phyloP scores from a whole-genome alignment of 306 rosid species.

The Cajanus cajan region DNA sequence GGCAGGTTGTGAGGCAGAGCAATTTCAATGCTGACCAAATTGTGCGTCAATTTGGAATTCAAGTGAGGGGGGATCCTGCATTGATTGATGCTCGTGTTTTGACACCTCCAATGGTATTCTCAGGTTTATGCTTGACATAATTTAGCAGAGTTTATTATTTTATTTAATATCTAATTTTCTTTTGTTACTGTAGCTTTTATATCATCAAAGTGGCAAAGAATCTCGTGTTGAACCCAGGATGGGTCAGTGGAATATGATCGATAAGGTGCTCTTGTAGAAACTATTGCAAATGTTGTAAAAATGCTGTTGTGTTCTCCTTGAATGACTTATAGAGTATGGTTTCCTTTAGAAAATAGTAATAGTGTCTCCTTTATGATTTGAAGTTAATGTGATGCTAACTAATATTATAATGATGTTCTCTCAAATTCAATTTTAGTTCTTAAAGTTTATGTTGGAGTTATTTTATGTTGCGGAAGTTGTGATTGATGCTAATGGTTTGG shows the following conservation, averaged over 20 bases:
- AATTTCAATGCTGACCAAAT: slow-evolving; percentile 17
- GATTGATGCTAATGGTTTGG: not conserved
- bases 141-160: not conserved
- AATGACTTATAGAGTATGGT: no score
- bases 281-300: no score
- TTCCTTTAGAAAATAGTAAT: not conserved
- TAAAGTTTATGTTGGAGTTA: not conserved
- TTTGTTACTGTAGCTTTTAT: slow-evolving; percentile 51
- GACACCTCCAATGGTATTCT: slow-evolving; percentile 58
- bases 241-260: slow-evolving; percentile 93
- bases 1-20: slow-evolving; percentile 38
- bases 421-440: not conserved
- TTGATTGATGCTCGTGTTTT: slow-evolving; percentile 65
- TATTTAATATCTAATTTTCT: not conserved
- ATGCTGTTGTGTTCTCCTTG: no score
- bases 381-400: not conserved
- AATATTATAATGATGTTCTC: not conserved
- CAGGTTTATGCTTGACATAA: not conserved
- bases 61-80: slow-evolving; percentile 25
- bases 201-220: slow-evolving; percentile 50
- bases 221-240: slow-evolving; percentile 48
- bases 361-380: not conserved
- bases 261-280: slow-evolving; percentile 58
- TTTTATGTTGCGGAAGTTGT: not conserved
- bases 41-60: slow-evolving; percentile 49